phyloP scores from a whole-genome alignment of 176 grass and related monocot species.

The Musa itinerans region DNA sequence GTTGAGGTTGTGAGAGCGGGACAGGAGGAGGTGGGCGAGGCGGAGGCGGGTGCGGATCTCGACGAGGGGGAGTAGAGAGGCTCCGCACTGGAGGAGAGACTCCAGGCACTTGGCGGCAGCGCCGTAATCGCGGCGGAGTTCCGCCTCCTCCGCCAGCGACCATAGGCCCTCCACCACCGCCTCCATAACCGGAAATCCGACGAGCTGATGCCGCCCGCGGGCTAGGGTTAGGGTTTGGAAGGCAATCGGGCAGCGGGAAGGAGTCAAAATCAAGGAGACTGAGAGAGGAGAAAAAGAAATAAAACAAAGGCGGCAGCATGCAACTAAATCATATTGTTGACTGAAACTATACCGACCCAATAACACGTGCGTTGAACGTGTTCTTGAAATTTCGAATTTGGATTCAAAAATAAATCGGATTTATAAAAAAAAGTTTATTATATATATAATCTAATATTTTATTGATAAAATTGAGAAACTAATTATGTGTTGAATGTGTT shows the following conservation, averaged over 20 bases:
- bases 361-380: no score
- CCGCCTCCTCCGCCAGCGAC: conserved; percentile 70
- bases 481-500: no score
- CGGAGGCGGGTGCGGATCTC: conserved; percentile 77
- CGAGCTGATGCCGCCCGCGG: conserved; percentile 10
- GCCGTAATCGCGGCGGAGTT: conserved; percentile 55
- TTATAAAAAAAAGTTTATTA: no score
- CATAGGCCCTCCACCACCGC: conserved; percentile 61
- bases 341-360: no score
- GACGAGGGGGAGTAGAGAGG: conserved; percentile 60
- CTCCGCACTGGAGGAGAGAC: conserved; percentile 34
- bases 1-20: conserved; percentile 38
- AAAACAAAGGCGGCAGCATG: neutral
- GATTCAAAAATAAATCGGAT: no score
- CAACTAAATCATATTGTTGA: neutral
- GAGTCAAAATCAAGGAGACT: neutral
- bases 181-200: conserved; percentile 4
- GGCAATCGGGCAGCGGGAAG: neutral
- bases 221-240: conserved; percentile 20
- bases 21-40: conserved; percentile 52
- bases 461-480: no score
- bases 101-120: conserved; percentile 51
- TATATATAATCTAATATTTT: no score
- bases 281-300: neutral
- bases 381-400: no score